phyloP scores from a whole-genome alignment of 2,329 filamentous ascomycete genomes.

The Camillea tinctor region DNA sequence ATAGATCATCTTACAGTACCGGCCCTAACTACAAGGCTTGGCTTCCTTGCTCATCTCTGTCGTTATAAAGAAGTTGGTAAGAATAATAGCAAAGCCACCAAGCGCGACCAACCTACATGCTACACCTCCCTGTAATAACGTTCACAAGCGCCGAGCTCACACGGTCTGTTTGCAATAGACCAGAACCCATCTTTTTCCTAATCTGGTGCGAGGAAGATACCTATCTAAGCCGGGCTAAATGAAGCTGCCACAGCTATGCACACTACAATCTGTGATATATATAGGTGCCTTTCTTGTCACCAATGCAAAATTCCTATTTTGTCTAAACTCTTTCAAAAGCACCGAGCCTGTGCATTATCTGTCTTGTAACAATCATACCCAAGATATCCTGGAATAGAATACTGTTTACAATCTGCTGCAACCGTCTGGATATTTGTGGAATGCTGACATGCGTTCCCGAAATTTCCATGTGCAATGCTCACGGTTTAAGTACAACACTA shows the following conservation, averaged over 20 bases:
- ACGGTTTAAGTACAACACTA: background rate
- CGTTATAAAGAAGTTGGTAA: background rate
- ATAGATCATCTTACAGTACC: no score
- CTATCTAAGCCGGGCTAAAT: slow-evolving; percentile 5
- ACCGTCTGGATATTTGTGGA: background rate
- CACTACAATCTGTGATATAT: background rate
- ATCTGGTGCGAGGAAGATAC: background rate
- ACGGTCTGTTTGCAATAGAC: slow-evolving; percentile 4
- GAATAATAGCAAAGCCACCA: background rate
- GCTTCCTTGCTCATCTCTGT: background rate
- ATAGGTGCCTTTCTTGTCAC: background rate
- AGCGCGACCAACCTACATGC: slow-evolving; percentile 5
- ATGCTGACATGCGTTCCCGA: background rate
- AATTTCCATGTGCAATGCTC: background rate
- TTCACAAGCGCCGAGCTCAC: slow-evolving; percentile 13
- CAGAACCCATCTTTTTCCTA: background rate
- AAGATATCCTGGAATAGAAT: background rate
- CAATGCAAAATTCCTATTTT: background rate
- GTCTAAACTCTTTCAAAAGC: background rate
- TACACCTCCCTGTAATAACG: slow-evolving; percentile 1
- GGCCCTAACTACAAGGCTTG: no score
- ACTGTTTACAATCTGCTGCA: background rate
- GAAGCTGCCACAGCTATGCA: slow-evolving; percentile 1
- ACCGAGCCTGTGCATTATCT: no score
- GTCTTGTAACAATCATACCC: background rate